Base-by-base conservation (phyloP, 805 yeast genomes). In the Zygosaccharomyces rouxii region DNA sequence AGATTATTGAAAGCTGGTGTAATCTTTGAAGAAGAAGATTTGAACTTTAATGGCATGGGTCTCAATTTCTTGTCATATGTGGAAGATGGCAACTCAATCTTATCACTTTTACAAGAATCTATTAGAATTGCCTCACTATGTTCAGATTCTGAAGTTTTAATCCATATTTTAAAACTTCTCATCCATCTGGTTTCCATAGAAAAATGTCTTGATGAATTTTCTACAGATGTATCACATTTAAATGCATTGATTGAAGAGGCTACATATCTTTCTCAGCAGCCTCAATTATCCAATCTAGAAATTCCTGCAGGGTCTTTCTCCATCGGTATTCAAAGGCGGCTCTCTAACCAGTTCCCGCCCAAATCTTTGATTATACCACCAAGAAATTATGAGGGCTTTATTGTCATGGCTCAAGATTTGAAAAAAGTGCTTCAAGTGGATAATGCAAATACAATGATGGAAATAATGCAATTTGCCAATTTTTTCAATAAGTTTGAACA, bases 11-110 rank as follows among this genome's bases (percentile, higher is more conserved):
- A 69, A 44, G 69, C 75, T 5, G 83, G 82, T n/a, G 83, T 80
- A 7, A 69, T 84, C 9, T 79, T 77, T 53, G 89, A 85, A 58
- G 94, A 84, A 58, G 94, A 86, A 60, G 95, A 86, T 65, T 67
- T 86, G 28, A 81, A 81, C 48, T 77, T 84, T 1, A 78, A 83
- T 55, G 72, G 74, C 11, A 79, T 83, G 81, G 81, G 80, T 33
- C 72, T 74, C 57, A 71, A 75, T 51, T 67, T 74, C 33, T 69
- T 71, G 2, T 57, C 68, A 54, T 44, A 44, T 28, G 42, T 58
- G 13, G 53, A 64, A 14, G 50, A 44, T 2, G 47, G 62, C 2
- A 51, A 51, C 9, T 56, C 50, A n/a, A 47, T 71, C 3, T 3
- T 58, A 5, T 29, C 39, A 0, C 63, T 62, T 9, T 41, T 81